phyloP scores from a whole-genome alignment of 73 alveolate genomes.

The Paramecium bursaria region DNA sequence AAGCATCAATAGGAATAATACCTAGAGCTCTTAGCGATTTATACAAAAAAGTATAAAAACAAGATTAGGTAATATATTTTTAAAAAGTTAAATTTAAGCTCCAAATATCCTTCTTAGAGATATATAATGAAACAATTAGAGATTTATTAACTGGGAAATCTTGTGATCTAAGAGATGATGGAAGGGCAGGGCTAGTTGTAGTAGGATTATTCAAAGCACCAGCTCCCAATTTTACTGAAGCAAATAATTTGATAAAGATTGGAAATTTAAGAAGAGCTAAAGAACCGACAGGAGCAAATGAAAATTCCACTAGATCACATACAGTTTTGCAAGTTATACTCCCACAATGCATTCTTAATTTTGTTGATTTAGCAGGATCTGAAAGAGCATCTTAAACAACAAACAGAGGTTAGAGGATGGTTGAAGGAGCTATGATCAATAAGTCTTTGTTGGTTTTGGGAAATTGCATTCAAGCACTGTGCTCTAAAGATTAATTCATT shows the following conservation, averaged over 20 bases:
- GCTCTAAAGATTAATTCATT: slow-evolving; percentile 80
- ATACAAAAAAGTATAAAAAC: slow-evolving; percentile 32
- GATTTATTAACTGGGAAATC: slow-evolving; percentile 79
- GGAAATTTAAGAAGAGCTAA: slow-evolving; percentile 69
- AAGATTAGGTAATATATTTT: slow-evolving; percentile 30
- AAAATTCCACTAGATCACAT: slow-evolving; percentile 85
- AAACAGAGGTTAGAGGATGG: slow-evolving; percentile 83
- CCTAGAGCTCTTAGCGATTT: slow-evolving; percentile 50
- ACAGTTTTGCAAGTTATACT: slow-evolving; percentile 74
- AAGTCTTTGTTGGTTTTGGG: slow-evolving; percentile 88
- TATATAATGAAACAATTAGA: slow-evolving; percentile 88
- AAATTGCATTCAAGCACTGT: slow-evolving; percentile 88
- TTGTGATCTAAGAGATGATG: slow-evolving; percentile 60
- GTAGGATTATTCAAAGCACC: slow-evolving; percentile 61
- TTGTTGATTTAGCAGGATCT: slow-evolving; percentile 89
- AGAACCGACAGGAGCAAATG: slow-evolving; percentile 96
- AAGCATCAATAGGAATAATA: slow-evolving; percentile 56
- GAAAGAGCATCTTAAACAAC: slow-evolving; percentile 88
- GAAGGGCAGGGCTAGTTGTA: slow-evolving; percentile 58
- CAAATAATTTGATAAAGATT: slow-evolving; percentile 74
- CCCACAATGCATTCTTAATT: slow-evolving; percentile 28
- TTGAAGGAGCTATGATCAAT: slow-evolving; percentile 93
- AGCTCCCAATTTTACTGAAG: slow-evolving; percentile 72
- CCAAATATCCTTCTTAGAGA: slow-evolving; percentile 82
- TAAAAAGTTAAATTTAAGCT: slow-evolving; percentile 65